Evolutionary conservation across 257 asterid species (phyloP).

Genomic region (Solanum peruvianum): DNA sequence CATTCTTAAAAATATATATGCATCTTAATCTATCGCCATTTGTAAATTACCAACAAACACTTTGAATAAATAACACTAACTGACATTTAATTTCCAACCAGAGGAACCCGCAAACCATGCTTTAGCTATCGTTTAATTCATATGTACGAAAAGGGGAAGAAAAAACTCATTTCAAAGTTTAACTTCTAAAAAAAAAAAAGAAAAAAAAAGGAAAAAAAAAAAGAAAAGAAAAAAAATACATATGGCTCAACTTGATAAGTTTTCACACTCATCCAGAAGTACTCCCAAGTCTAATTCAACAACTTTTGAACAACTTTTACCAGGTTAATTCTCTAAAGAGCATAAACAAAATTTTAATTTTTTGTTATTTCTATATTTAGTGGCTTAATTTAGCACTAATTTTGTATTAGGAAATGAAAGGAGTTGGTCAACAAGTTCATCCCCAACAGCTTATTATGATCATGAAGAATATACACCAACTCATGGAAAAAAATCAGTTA

Average conservation of each 20-base stretch:
- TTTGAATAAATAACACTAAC: not conserved
- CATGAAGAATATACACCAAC: slow-evolving; percentile 30
- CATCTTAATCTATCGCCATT: not conserved
- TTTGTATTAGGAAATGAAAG: slow-evolving; percentile 26
- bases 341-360: not conserved
- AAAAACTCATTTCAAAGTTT: not conserved
- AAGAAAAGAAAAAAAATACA: not conserved
- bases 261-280: slow-evolving; percentile 12
- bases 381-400: not conserved
- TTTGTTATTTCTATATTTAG: not conserved
- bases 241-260: slow-evolving; percentile 9
- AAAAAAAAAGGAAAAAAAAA: no score
- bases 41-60: not conserved
- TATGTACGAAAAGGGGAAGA: not conserved
- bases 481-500: slow-evolving; percentile 47
- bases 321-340: slow-evolving; percentile 25
- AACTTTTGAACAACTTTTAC: slow-evolving; percentile 50
- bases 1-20: not conserved
- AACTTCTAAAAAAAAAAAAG: not conserved
- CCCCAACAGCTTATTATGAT: slow-evolving; percentile 30
- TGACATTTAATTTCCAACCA: slow-evolving; percentile 9
- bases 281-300: slow-evolving; percentile 28
- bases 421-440: slow-evolving; percentile 12
- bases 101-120: slow-evolving; percentile 24
- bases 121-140: not conserved